A percentile compares a stretch with the other conserved stretches of the same genome.
Conservation (phyloP, 768 basidiomycete species). For the Mycena chlorophos region DNA sequence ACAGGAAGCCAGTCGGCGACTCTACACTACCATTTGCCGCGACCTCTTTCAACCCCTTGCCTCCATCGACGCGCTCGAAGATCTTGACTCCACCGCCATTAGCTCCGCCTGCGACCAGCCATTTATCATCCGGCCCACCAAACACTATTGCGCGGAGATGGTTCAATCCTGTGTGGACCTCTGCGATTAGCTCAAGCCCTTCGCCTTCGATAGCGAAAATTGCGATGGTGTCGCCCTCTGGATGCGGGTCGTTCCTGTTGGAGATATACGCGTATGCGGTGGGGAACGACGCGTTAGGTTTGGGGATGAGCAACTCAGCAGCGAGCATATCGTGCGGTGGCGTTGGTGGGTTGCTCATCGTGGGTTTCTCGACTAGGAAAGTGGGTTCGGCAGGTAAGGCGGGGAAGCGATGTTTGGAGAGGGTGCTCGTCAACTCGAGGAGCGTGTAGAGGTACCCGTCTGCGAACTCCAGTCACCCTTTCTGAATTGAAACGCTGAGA, state of each 20-base stretch:
- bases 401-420: slow-evolving; percentile 57
- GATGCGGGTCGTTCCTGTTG: slow-evolving; percentile 71
- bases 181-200: slow-evolving; percentile 51
- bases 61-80: slow-evolving; percentile 64
- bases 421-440: slow-evolving; percentile 61
- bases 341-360: slow-evolving; percentile 48
- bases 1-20: slow-evolving; percentile 59
- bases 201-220: slow-evolving; percentile 59
- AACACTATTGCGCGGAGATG: slow-evolving; percentile 72
- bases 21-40: slow-evolving; percentile 45
- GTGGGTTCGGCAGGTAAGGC: slow-evolving; percentile 41
- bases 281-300: slow-evolving; percentile 51
- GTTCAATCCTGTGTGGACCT: slow-evolving; percentile 67
- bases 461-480: slow-evolving; percentile 27
- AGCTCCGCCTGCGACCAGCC: slow-evolving; percentile 64
- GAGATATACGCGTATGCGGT: slow-evolving; percentile 67
- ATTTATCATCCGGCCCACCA: slow-evolving; percentile 60
- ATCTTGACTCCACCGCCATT: slow-evolving; percentile 68
- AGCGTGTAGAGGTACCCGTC: slow-evolving; percentile 66
- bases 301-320: slow-evolving; percentile 67
- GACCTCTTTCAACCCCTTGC: slow-evolving; percentile 54
- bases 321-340: slow-evolving; percentile 55
- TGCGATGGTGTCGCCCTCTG: slow-evolving; percentile 71
- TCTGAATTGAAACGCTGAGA: neutral
- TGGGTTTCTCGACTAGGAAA: slow-evolving; percentile 46